phyloP scores from a whole-genome alignment of 1,284 basidiomycete species.

The Erythrobasidium hasegawianum region DNA sequence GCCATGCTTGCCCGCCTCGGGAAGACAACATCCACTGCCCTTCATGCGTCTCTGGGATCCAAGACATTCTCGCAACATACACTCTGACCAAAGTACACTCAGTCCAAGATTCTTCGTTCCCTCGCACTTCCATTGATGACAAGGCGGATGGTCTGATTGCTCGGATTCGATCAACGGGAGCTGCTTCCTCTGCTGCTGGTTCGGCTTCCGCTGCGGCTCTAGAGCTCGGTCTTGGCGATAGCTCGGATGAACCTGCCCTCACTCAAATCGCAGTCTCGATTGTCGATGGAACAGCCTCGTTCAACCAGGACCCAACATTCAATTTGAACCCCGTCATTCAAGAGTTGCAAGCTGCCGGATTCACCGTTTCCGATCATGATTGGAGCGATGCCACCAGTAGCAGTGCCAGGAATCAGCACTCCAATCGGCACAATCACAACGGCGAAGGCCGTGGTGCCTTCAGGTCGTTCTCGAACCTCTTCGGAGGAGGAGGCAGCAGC shows the following conservation, averaged over 20 bases:
- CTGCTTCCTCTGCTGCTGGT: conserved; percentile 18
- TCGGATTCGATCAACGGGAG: conserved; percentile 37
- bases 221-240: conserved; percentile 37
- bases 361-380: conserved; percentile 40
- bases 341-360: conserved; percentile 44
- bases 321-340: not conserved
- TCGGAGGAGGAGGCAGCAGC: too few relatives aligned
- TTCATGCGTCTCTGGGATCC: conserved; percentile 50
- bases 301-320: conserved; percentile 17
- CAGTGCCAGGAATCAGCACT: conserved; percentile 5
- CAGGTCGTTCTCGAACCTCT: conserved; percentile 31
- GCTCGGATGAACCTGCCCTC: conserved; percentile 36
- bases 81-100: conserved; percentile 35
- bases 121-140: conserved; percentile 48
- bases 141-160: conserved; percentile 46
- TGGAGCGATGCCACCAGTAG: conserved; percentile 4
- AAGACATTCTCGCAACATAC: conserved; percentile 43
- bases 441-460: conserved; percentile 34
- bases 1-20: too few relatives aligned
- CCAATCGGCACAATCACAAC: conserved; percentile 15
- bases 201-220: conserved; percentile 10
- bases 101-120: conserved; percentile 35
- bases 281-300: conserved; percentile 40
- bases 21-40: conserved; percentile 50
- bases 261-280: conserved; percentile 35